Evolutionary conservation across 2,329 filamentous ascomycete species (phyloP), one percentile per base, ranked within the genome.

Genomic region (Fusarium buharicum): DNA sequence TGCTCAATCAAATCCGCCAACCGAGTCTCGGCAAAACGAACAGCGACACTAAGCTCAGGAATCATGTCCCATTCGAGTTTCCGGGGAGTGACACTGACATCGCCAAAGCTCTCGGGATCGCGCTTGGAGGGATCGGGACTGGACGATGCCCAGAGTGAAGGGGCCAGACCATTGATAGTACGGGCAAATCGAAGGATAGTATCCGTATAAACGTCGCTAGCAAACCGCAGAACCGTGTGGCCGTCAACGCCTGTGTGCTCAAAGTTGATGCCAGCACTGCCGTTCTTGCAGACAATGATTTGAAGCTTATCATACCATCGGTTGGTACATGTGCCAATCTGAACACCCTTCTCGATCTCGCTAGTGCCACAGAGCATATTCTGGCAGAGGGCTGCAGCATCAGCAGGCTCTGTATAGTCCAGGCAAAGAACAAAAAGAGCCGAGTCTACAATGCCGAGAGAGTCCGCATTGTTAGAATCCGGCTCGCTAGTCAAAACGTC

Each of bases 251-350:
- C 95, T 1, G 95, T 99, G 73, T 99, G 95, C 76, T 99, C 95
- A 71, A 99, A 98, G 78, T 99, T 99, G 86, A 99, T 98, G 6
- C 95, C 95, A 0, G 95, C 95, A 72, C 92, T 97, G 54, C 95
- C 95, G 77, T 98, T 99, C 79, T 97, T 96, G 83, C 95, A 98
- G 46, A 99, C 95, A 50, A 99, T 98, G 62, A 99, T 97, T 74
- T 99, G 95, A 43, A 99, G 83, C 80, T 99, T 99, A 79, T 99
- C 95, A 73, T 99, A 99, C 95, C 95, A 99, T 60, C 95, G 85
- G 76, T 99, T 99, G 13, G 94, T 97, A 78, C 95, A 99, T 2
- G 95, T 98, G 27, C 95, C 95, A 39, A 97, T 93, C 77, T 99
- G 95, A 2, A 99, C 91, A 5, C 95, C 95, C 73, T 90, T 91